phyloP scores from a whole-genome alignment of 2,329 filamentous ascomycete species.

The Ceratocystis cubensis region DNA sequence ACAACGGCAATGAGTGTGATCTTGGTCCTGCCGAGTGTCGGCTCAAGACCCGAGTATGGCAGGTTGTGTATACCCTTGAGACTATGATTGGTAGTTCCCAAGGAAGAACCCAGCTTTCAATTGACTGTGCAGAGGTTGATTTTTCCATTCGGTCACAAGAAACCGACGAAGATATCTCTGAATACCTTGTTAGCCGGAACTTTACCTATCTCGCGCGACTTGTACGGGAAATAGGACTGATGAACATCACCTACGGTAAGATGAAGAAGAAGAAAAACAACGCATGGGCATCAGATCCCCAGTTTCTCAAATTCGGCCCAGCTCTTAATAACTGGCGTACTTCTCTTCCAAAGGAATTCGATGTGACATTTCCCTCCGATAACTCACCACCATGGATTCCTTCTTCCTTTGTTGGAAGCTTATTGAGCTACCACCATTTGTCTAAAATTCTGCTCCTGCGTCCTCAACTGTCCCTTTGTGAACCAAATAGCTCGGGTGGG shows the following conservation, averaged over 20 bases:
- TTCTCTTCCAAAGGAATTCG: conserved; percentile 65
- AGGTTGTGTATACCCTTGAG: conserved; percentile 73
- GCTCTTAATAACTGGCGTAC: conserved; percentile 63
- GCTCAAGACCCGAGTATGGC: conserved; percentile 79
- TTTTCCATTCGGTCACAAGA: conserved; percentile 52
- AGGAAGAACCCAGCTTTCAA: conserved; percentile 67
- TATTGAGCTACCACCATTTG: conserved; percentile 81
- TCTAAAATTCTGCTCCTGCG: conserved; percentile 76
- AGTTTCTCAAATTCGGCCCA: conserved; percentile 67
- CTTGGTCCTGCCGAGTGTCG: conserved; percentile 62
- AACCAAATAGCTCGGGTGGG: conserved; percentile 55
- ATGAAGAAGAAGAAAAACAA: conserved; percentile 57
- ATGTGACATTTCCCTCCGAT: conserved; percentile 63
- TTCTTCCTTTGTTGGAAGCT: conserved; percentile 76
- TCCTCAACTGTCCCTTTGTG: conserved; percentile 68
- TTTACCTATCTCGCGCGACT: conserved; percentile 70
- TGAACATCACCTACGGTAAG: conserved; percentile 61
- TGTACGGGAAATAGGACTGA: conserved; percentile 63
- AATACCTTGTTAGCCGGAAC: conserved; percentile 67
- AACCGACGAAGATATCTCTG: conserved; percentile 57
- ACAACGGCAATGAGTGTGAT: conserved; percentile 56
- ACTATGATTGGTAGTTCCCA: conserved; percentile 89
- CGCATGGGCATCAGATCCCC: conserved; percentile 67
- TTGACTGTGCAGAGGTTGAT: conserved; percentile 64
- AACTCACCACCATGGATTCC: conserved; percentile 72